Base-by-base conservation (phyloP, 345 rosid species). In the Bruguiera parviflora region DNA sequence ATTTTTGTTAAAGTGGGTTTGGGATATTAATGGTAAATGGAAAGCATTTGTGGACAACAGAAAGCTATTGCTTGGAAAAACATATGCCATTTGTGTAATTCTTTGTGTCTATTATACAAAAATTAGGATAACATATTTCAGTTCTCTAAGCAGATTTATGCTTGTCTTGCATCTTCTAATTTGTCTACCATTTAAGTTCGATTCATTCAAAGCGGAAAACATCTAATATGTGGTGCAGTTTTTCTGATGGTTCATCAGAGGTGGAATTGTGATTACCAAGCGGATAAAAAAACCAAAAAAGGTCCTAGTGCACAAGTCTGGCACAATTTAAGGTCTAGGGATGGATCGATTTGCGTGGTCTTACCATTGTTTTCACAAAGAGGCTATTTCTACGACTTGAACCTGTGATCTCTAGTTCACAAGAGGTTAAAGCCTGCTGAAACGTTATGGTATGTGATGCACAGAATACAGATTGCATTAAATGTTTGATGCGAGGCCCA, bases 191-290 rank as follows among this genome's bases (percentile, higher is more conserved):
- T 25, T 24, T 15, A 13, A n/a, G 46, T 6, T 33, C n/a, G 9
- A 28, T 28, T 9, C 11, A 28, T 22, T 13, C 9, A 21, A 22
- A 4, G 9, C 21, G 20, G 6, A 22, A n/a, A 63, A 64, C 27
- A 28, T 66, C 60, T 21, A 72, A 66, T 58, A 57, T 28, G 53
- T 29, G 58, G 83, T 1, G 85, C 88, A 91, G 97, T 93, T 93
- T 93, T 79, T 76, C 77, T 8, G 97, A 93, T 78, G 82, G 85
- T 62, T 78, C 94, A 58, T 74, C 86, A 25, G 98, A 93, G 53
- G 88, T 93, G 78, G 98, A 93, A 68, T 65, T 93, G 66, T 87
- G 85, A 68, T 65, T 93, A 64, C 81, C 86, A 90, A 75, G 92
- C 94, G 21, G 86, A 87, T 73, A 29, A 2, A 2, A 29, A 29